Percentiles rank a stretch among this genome's conserved stretches.
Conservation (phyloP, 805 yeast species). For the Saturnispora besseyi region DNA sequence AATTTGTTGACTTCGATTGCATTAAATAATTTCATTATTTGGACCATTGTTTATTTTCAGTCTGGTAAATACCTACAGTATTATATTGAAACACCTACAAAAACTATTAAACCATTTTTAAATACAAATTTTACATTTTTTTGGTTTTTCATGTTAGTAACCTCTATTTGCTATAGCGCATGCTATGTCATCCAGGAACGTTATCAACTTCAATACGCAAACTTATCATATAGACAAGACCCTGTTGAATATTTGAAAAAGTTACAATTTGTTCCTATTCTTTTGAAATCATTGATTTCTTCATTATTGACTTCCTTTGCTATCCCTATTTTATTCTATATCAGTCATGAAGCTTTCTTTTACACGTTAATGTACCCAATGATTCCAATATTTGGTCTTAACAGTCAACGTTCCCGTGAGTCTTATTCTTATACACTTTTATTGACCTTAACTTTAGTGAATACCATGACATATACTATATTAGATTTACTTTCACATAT, state of each 20-base stretch:
- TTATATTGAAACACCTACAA: slow-evolving; percentile 27
- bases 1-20: slow-evolving; percentile 17
- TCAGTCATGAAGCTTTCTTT: slow-evolving; percentile 35
- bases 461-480: slow-evolving; percentile 21
- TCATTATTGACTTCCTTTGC: slow-evolving; percentile 29
- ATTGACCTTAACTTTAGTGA: background rate
- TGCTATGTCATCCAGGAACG: slow-evolving; percentile 47
- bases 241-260: slow-evolving; percentile 29
- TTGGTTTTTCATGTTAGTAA: slow-evolving; percentile 36
- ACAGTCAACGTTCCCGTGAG: slow-evolving; percentile 32
- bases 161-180: slow-evolving; percentile 38
- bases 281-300: slow-evolving; percentile 29
- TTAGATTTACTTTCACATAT: slow-evolving; percentile 46
- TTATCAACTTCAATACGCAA: slow-evolving; percentile 42
- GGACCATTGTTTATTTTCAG: slow-evolving; percentile 18
- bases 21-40: slow-evolving; percentile 17
- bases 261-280: slow-evolving; percentile 12
- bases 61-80: slow-evolving; percentile 17
- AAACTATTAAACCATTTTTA: slow-evolving; percentile 33
- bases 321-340: slow-evolving; percentile 27
- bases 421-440: slow-evolving; percentile 22
- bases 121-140: slow-evolving; percentile 39
- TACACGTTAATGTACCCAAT: slow-evolving; percentile 26
- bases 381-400: slow-evolving; percentile 31
- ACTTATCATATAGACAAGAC: slow-evolving; percentile 32